These are phyloP conservation scores for Mortierella sp. DNA, from an alignment of 371 early-diverging fungal genomes.

Conservation along the genomic window DNA sequence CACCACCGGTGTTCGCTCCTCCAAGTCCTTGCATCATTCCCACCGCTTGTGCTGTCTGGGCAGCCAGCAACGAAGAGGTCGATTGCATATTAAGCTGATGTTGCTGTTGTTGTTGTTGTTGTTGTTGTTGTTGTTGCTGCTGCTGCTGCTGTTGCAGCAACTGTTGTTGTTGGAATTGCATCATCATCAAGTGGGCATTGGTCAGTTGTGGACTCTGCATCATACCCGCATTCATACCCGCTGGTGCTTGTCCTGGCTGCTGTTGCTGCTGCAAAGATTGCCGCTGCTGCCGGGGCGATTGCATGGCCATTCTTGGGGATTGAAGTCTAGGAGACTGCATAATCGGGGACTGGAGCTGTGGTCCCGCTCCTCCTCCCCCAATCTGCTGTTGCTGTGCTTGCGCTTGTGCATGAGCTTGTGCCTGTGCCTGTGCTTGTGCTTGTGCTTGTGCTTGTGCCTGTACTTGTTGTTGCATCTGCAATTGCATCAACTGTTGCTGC, in stretches of 20 bases:
- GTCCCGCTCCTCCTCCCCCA: constrained; percentile 9
- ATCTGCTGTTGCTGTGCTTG: constrained; percentile 6
- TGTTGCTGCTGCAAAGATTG: constrained; percentile 7
- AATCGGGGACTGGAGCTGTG: constrained; percentile 38
- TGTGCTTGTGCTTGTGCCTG: not conserved
- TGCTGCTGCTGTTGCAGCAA: constrained; percentile 13
- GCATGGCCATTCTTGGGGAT: constrained; percentile 42
- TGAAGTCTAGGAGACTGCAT: constrained; percentile 35
- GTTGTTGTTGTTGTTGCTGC: constrained; percentile 7
- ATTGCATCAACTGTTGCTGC: not conserved
- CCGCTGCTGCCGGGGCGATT: constrained; percentile 34
- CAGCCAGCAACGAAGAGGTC: constrained; percentile 21
- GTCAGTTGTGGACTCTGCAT: constrained; percentile 26
- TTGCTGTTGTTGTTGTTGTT: too few relatives aligned
- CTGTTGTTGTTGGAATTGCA: constrained; percentile 29
- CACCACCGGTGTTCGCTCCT: too few relatives aligned
- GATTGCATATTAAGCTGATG: constrained; percentile 30
- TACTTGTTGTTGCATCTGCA: not conserved
- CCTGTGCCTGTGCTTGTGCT: constrained; percentile 14
- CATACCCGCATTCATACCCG: not conserved
- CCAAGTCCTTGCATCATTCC: not conserved
- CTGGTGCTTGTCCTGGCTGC: not conserved
- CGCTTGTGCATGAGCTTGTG: constrained; percentile 4
- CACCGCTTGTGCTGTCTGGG: constrained; percentile 1
- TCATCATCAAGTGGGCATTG: constrained; percentile 15